Conservation (phyloP, 495 filamentous ascomycete genomes). For the Xylaria acuta region DNA sequence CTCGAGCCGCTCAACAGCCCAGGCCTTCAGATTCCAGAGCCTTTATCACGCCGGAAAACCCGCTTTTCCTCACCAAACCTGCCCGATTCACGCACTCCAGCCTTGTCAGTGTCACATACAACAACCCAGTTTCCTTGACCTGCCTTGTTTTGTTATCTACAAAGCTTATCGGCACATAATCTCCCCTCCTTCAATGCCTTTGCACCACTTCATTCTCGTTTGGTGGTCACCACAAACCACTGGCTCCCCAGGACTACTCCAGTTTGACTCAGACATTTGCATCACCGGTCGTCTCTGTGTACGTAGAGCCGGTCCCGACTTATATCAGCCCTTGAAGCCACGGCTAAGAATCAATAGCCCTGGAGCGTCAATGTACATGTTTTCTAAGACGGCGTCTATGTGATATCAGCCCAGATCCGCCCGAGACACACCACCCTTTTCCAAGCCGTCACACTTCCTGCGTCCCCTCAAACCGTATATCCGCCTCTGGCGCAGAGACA, state of each 20-base stretch:
- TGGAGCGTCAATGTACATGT: conserved; percentile 32
- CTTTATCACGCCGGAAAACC: not conserved
- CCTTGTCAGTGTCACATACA: not conserved
- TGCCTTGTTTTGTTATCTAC: conserved; percentile 6
- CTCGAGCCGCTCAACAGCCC: not conserved
- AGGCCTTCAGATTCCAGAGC: not conserved
- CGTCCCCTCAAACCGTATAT: conserved; percentile 8
- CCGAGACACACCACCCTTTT: conserved; percentile 34
- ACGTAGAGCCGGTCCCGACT: conserved; percentile 12
- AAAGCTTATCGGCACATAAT: not conserved
- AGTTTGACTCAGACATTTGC: conserved; percentile 9
- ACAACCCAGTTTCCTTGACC: not conserved
- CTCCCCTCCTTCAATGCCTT: not conserved
- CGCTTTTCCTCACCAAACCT: not conserved
- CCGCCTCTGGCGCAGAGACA: conserved; percentile 9
- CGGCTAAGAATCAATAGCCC: conserved; percentile 29
- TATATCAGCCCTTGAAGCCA: conserved; percentile 28
- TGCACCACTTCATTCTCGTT: not conserved
- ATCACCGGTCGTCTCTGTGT: conserved; percentile 21
- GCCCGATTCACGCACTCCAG: not conserved
- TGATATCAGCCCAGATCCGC: conserved; percentile 24
- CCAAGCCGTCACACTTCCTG: conserved; percentile 25
- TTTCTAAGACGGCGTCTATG: conserved; percentile 19
- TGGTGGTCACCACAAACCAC: not conserved
- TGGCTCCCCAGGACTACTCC: not conserved